These are phyloP conservation scores for Penicillium herquei DNA, from an alignment of 495 filamentous ascomycete species.

Conservation along the genomic window DNA sequence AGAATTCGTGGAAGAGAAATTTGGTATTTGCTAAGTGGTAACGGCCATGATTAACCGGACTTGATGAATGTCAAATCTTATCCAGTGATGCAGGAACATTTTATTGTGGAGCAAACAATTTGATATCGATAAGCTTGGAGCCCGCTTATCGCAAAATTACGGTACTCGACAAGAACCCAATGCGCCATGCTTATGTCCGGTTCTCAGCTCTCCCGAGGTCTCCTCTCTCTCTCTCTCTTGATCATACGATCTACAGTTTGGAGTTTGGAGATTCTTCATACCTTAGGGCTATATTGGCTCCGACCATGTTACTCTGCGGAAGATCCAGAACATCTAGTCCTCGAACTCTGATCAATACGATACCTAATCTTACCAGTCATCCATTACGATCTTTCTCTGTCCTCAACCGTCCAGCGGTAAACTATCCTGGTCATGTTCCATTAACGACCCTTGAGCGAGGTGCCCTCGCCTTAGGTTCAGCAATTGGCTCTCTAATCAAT, in stretches of 20 bases:
- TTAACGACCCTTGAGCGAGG: constrained; percentile 74
- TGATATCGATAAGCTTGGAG: not conserved
- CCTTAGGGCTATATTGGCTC: not conserved
- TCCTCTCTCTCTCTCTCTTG: not conserved
- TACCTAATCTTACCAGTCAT: constrained; percentile 7
- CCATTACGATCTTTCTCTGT: constrained; percentile 61
- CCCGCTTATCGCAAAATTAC: constrained; percentile 26
- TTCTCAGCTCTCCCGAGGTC: constrained; percentile 22
- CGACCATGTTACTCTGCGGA: constrained; percentile 34
- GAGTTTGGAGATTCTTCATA: too few relatives aligned
- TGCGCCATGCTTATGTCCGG: constrained; percentile 23
- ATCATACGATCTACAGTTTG: too few relatives aligned
- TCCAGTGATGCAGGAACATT: too few relatives aligned
- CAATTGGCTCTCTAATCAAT: constrained; percentile 73
- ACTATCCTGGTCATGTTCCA: constrained; percentile 89
- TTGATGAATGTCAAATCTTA: too few relatives aligned
- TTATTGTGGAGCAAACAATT: not conserved
- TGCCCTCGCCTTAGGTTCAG: constrained; percentile 78
- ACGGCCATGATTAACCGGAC: not conserved
- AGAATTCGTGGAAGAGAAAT: not conserved
- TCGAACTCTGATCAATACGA: constrained; percentile 15
- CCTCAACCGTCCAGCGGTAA: constrained; percentile 69
- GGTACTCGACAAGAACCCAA: constrained; percentile 20
- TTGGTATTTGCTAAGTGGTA: not conserved
- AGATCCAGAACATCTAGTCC: constrained; percentile 23